Evolutionary conservation across 2,329 filamentous ascomycete species (phyloP).

Genomic region (Tolypocladium tundrense): DNA sequence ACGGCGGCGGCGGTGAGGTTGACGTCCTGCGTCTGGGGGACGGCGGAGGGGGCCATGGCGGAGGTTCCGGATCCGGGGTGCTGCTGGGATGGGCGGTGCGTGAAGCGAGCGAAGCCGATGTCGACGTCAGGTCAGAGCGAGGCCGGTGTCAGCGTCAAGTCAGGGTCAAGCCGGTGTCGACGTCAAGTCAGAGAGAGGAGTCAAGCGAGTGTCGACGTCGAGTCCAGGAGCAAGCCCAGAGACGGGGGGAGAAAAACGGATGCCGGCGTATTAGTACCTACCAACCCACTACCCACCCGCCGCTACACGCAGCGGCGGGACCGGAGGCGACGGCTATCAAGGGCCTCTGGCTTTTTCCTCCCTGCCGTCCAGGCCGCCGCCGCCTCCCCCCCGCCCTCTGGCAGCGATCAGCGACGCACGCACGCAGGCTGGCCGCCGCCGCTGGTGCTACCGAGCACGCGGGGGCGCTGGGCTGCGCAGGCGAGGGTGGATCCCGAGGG

Average conservation of each 20-base stretch:
- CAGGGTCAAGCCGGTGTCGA: neutral
- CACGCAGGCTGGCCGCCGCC: neutral
- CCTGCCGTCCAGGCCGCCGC: neutral
- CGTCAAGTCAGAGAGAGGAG: neutral
- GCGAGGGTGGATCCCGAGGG: neutral
- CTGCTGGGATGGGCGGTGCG: too few relatives aligned
- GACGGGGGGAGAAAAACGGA: neutral
- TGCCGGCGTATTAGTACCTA: neutral
- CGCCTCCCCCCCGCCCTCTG: too few relatives aligned
- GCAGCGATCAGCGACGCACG: neutral
- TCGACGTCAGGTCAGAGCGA: too few relatives aligned
- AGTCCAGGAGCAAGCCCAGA: neutral
- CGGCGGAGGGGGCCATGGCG: slow-evolving; percentile 37
- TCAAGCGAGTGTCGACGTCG: too few relatives aligned
- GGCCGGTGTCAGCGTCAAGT: too few relatives aligned
- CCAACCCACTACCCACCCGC: too few relatives aligned
- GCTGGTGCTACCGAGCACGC: neutral
- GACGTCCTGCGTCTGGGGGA: slow-evolving; percentile 32
- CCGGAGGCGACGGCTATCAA: slow-evolving; percentile 1
- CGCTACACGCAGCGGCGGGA: neutral
- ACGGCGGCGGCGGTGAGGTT: slow-evolving; percentile 43
- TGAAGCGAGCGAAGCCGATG: too few relatives aligned
- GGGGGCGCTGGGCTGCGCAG: neutral
- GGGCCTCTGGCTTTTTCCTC: neutral
- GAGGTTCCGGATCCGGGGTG: too few relatives aligned